A percentile compares a stretch with the other conserved stretches of the same genome.
These are phyloP conservation scores for Oxytropis ochrocephala DNA, from an alignment of 306 rosid species.

Conservation along the genomic window DNA sequence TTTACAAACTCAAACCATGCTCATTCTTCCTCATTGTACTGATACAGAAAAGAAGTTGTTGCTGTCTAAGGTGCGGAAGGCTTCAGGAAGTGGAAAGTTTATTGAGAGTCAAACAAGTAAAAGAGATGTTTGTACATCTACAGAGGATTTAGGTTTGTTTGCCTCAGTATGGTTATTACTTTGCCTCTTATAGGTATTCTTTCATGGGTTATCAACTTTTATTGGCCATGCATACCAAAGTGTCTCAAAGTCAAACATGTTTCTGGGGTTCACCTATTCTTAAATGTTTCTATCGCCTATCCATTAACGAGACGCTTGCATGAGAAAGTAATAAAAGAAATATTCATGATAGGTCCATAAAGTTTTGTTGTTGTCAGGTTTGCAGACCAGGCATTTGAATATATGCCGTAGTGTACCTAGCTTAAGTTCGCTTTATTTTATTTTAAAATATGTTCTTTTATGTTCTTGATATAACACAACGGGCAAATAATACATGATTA, in stretches of 20 bases:
- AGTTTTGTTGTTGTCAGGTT: neutral
- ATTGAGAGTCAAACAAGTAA: conserved; percentile 38
- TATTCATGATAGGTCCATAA: neutral
- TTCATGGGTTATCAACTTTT: neutral
- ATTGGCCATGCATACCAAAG: conserved; percentile 2
- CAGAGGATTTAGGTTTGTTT: conserved; percentile 79
- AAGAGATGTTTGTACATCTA: conserved; percentile 71
- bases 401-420: neutral
- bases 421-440: neutral
- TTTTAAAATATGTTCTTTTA: neutral
- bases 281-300: neutral
- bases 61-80: conserved; percentile 80
- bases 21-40: conserved; percentile 20
- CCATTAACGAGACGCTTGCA: neutral
- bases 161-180: neutral
- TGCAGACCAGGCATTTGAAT: neutral
- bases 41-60: conserved; percentile 80
- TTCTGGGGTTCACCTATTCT: neutral
- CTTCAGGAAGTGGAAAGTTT: conserved; percentile 49
- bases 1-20: conserved; percentile 1
- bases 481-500: neutral
- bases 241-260: neutral
- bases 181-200: neutral
- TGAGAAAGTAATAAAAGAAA: neutral
- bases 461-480: neutral